phyloP scores from a whole-genome alignment of 2,329 filamentous ascomycete genomes.

The Dothistroma septosporum region DNA sequence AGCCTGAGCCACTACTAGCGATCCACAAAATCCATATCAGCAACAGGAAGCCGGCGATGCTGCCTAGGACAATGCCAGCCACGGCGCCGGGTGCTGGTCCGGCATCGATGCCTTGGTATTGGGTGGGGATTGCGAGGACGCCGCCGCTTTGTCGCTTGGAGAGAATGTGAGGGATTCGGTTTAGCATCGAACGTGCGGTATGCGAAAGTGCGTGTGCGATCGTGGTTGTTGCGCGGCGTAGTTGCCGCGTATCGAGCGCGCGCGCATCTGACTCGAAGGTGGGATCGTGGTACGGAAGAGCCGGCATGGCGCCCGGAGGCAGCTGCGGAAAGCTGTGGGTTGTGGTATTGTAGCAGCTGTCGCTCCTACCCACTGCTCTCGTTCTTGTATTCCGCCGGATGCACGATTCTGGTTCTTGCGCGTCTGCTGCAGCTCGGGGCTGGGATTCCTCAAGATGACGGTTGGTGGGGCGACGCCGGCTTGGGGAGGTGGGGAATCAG shows the following conservation, averaged over 20 bases:
- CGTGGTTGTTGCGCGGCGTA: slow-evolving; percentile 13
- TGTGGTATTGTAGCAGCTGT: background rate
- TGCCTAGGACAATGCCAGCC: slow-evolving; percentile 57
- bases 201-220: slow-evolving; percentile 9
- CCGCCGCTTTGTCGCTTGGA: slow-evolving; percentile 20
- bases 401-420: background rate
- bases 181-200: slow-evolving; percentile 1
- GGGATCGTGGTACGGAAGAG: slow-evolving; percentile 17
- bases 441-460: background rate
- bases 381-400: background rate
- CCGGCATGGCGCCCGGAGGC: slow-evolving; percentile 19
- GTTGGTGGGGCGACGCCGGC: background rate
- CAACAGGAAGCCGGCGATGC: slow-evolving; percentile 51
- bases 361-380: background rate
- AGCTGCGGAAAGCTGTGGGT: slow-evolving; percentile 12
- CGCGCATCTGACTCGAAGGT: slow-evolving; percentile 21
- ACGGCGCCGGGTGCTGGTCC: slow-evolving; percentile 56
- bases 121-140: slow-evolving; percentile 53
- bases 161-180: slow-evolving; percentile 11
- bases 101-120: slow-evolving; percentile 53
- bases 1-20: slow-evolving; percentile 32
- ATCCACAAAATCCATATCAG: slow-evolving; percentile 50
- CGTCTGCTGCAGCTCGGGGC: background rate
- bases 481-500: background rate
- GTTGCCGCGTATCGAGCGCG: slow-evolving; percentile 28